Conservation (phyloP, 352 stramenopile genomes). For the Phytophthora cryptogea region DNA sequence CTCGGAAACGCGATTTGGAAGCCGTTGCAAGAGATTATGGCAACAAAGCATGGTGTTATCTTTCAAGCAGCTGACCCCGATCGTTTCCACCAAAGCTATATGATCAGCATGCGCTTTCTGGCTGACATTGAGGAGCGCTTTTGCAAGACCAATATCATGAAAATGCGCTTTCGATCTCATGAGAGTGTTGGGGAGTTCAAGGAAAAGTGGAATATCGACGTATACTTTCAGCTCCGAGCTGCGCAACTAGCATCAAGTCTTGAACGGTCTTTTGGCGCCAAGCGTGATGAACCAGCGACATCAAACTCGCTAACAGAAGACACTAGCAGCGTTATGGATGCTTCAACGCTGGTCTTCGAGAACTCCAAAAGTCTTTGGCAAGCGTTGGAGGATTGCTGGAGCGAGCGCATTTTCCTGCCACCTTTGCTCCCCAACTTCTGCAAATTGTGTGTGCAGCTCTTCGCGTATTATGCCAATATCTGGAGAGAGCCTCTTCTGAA, state of each 20-base stretch:
- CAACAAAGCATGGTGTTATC: slow-evolving; percentile 74
- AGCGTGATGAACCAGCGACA: slow-evolving; percentile 29
- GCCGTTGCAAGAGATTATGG: slow-evolving; percentile 68
- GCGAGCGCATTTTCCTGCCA: slow-evolving; percentile 53
- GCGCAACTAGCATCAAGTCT: slow-evolving; percentile 56
- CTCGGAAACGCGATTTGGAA: slow-evolving; percentile 86
- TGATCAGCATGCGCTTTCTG: slow-evolving; percentile 76
- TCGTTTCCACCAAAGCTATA: slow-evolving; percentile 85
- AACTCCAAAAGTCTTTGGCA: slow-evolving; percentile 58
- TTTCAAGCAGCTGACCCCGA: slow-evolving; percentile 82
- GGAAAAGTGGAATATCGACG: slow-evolving; percentile 88
- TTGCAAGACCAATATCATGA: slow-evolving; percentile 62
- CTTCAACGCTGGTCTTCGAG: slow-evolving; percentile 43
- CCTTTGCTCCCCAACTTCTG: slow-evolving; percentile 66
- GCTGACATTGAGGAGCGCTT: slow-evolving; percentile 53
- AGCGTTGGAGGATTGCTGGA: slow-evolving; percentile 63
- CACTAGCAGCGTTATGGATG: slow-evolving; percentile 3
- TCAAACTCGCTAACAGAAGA: slow-evolving; percentile 4
- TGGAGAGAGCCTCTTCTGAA: slow-evolving; percentile 61
- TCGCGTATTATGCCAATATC: slow-evolving; percentile 60
- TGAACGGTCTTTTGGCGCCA: slow-evolving; percentile 52
- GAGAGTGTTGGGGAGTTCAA: slow-evolving; percentile 82
- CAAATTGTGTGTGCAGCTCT: slow-evolving; percentile 72
- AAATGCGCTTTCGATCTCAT: slow-evolving; percentile 65
- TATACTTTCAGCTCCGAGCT: slow-evolving; percentile 85